Base-by-base conservation (phyloP, 768 basidiomycete genomes). In the Termitomyces sp. region DNA sequence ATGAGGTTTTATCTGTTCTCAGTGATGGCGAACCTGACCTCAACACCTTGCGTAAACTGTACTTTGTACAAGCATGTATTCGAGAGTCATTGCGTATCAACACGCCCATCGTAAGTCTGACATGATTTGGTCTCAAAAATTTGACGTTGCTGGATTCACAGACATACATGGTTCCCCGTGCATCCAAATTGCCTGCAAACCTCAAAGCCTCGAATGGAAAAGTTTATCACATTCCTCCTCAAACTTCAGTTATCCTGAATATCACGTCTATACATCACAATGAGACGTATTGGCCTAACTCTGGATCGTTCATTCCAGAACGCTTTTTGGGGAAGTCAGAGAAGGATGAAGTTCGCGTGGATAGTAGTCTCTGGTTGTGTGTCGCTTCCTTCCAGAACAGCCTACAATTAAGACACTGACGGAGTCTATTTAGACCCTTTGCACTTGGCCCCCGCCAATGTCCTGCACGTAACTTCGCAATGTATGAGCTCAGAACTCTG, bases 11-110 rank as follows among this genome's bases (percentile, higher is more conserved):
- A 19, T 47, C 57, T 5, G 63, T 68, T 28, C 57, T 75, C 6
- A 66, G 65, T 8, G 46, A 54, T 10, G 54, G 63, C 1, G 68
- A 75, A 21, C 70, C 71, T 21, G 63, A 64, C 0, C 50, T 69
- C 1, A 64, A 63, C 26, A 64, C 70, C 49, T 61, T 69, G 40
- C 49, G 57, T 21, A 52, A 57, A 35, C 56, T 72, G 31, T 63
- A 64, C 10, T 73, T 67, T 60, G 58, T 73, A 14, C 63, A 66
- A 44, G 73, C 75, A 8, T 72, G 72, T 61, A 71, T 75, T 46
- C 67, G 69, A 54, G 74, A 76, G 62, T 62, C 74, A 3, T 56
- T 76, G 14, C 72, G 74, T 9, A 70, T 68, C 51, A 67, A 68
- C 58, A 61, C 58, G 19, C 68, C 70, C 5, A 66, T 69, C 51